phyloP scores from a whole-genome alignment of 805 yeast species.

The Zygosaccharomyces pseudorouxii region DNA sequence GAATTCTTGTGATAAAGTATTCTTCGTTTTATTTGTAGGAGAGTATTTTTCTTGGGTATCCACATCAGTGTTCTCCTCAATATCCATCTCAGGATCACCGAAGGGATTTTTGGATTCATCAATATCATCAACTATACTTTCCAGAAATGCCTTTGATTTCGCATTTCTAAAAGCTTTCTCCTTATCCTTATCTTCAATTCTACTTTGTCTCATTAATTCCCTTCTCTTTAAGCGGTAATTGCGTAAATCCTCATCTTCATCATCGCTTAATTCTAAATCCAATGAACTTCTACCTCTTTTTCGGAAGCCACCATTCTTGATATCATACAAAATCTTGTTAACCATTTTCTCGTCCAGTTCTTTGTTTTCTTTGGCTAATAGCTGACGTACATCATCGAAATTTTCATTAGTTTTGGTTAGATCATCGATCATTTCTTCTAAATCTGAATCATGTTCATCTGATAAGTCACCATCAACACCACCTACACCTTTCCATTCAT shows the following conservation, averaged over 20 bases:
- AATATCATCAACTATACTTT: slow-evolving; percentile 51
- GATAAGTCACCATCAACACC: slow-evolving; percentile 57
- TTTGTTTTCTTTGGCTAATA: slow-evolving; percentile 55
- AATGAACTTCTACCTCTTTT: slow-evolving; percentile 51
- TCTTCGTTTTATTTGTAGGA: slow-evolving; percentile 34
- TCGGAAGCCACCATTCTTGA: slow-evolving; percentile 66
- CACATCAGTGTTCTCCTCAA: slow-evolving; percentile 29
- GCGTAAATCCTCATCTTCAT: slow-evolving; percentile 54
- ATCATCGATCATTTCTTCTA: slow-evolving; percentile 75
- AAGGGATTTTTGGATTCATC: slow-evolving; percentile 33
- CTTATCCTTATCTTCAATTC: slow-evolving; percentile 42
- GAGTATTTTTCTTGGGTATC: slow-evolving; percentile 28
- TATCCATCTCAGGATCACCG: slow-evolving; percentile 25
- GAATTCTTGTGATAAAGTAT: slow-evolving; percentile 47
- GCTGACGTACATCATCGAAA: slow-evolving; percentile 53
- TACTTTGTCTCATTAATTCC: slow-evolving; percentile 45
- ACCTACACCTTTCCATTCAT: slow-evolving; percentile 81
- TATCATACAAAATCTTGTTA: slow-evolving; percentile 62
- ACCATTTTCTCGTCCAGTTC: slow-evolving; percentile 59
- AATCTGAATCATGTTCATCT: slow-evolving; percentile 62
- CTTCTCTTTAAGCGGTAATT: slow-evolving; percentile 41
- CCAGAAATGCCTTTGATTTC: slow-evolving; percentile 62
- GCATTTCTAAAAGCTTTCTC: slow-evolving; percentile 45
- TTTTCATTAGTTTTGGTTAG: slow-evolving; percentile 51
- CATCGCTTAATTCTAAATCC: slow-evolving; percentile 67